Base-by-base conservation (phyloP, 2,329 filamentous ascomycete species). In the Purpureocillium lavendulum region DNA sequence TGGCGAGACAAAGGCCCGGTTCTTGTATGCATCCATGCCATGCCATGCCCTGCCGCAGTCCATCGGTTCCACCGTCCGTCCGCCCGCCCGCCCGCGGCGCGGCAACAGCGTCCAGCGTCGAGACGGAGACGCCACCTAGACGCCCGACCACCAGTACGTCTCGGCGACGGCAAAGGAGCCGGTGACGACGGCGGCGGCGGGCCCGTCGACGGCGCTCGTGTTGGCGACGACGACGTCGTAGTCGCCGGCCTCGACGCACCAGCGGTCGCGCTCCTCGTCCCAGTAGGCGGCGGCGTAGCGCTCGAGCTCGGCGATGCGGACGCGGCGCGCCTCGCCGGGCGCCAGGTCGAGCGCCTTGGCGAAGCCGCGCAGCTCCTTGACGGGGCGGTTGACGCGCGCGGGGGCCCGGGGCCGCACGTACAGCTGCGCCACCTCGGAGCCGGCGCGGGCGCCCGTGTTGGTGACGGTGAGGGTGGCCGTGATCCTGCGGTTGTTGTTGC, bases 231-330 rank as follows among this genome's bases (percentile, higher is more conserved):
- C 59, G 13, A 86, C 67, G 41, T 72, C 71, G 54, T 86, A 87
- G 35, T 65, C 64, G 24, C 82, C 84, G 53, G 70, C 70, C 61
- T 85, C 81, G 2, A 72, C 73, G 15, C 75, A 71, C 82, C 82
- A 88, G 50, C 76, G 66, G 40, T 73, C 67, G 11, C 75, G 65
- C 45, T 74, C 70, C 62, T 87, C 83, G 48, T 86, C 80, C 69
- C 79, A 87, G 61, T 80, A 87, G 39, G 76, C 75, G 0, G 77
- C 73, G 0, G 76, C 78, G 40, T 84, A 79, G 60, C 83, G 85
- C 51, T 73, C 73, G 44, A 73, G 54, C 36, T 80, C 60, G 4
- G 64, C 60, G 7, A 88, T 65, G n/a, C 68, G 63, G 2, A 79
- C 75, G 7, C 49, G 64, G 61, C 75, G 71, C 33, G 62, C 69